phyloP scores from a whole-genome alignment of 2,329 filamentous ascomycete genomes.

The Pseudogymnoascus sp. region DNA sequence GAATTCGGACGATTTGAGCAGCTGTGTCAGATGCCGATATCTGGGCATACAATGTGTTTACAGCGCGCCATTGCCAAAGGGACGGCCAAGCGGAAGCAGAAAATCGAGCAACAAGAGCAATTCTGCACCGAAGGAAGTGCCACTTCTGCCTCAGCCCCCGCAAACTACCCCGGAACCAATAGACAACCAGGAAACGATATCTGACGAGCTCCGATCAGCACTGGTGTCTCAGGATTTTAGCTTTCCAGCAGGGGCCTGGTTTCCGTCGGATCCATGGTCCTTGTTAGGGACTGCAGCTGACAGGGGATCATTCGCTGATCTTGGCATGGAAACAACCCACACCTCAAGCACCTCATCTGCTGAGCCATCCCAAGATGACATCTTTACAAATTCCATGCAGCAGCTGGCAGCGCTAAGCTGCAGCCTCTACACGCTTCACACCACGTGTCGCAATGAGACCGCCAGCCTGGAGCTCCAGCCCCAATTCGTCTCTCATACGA shows the following conservation, averaged over 20 bases:
- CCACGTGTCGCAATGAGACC: conserved; percentile 11
- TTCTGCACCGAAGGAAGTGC: conserved; percentile 7
- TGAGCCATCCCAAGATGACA: conserved; percentile 9
- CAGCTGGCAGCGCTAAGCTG: conserved; percentile 10
- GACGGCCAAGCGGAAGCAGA: conserved; percentile 11
- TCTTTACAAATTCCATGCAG: conserved; percentile 12
- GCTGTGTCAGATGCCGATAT: conserved; percentile 11
- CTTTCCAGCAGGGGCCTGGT: conserved; percentile 9
- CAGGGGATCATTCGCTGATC: conserved; percentile 11
- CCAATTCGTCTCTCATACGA: conserved; percentile 11
- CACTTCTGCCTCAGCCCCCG: conserved; percentile 11
- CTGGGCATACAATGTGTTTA: conserved; percentile 11
- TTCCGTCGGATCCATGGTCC: conserved; percentile 10
- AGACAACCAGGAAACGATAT: conserved; percentile 11
- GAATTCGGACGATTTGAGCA: conserved; percentile 9
- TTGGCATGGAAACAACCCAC: conserved; percentile 9
- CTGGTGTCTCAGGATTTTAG: conserved; percentile 11
- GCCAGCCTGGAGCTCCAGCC: conserved; percentile 10
- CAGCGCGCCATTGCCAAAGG: conserved; percentile 11
- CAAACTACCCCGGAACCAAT: conserved; percentile 11
- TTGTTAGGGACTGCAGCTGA: conserved; percentile 9
- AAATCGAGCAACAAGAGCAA: conserved; percentile 9
- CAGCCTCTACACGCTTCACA: conserved; percentile 11
- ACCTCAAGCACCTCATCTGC: conserved; percentile 10
- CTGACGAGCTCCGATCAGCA: conserved; percentile 10